Base-by-base conservation (phyloP, 495 filamentous ascomycete species). In the Tirmania nivea region DNA sequence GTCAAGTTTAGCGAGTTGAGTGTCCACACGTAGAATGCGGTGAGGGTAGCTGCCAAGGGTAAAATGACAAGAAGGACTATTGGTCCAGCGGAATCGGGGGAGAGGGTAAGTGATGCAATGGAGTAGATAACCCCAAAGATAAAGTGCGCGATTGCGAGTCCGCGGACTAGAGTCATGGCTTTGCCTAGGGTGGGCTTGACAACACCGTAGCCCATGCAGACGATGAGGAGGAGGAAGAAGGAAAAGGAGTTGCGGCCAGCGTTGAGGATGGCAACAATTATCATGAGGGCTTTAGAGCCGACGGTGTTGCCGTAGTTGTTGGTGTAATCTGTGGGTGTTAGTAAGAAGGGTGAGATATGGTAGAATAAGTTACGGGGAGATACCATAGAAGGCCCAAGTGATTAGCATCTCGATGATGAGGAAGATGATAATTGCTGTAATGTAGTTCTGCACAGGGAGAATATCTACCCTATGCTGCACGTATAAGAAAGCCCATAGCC, bases 141-240 rank as follows among this genome's bases (percentile, higher is more conserved):
- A 59, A 99, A 99, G 68, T 99, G 90, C 2, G 77, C 79, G 57
- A 86, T 79, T 48, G 92, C 92, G 8, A 97, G 75, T 60, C 80
- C 80, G n/a, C 90, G 81, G 51, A 94, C 87, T 60, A 84, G 89
- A 56, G 87, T 76, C 90, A 99, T 99, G 2, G 86, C 86, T 57
- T 81, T 79, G 53, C 90, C 90, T 3, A 99, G 73, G n/a, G 78
- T 84, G 7, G 57, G 61, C 66, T 95, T 95, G 56, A 96, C 90
- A 20, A 99, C 90, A 61, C 90, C 90, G 59, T 99, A 99, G 49
- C 90, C 90, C 90, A 99, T 96, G 67, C 90, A 99, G 21, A 96
- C 90, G 55, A 99, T 99, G 31, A 99, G 79, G 0, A 99, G 80
- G 34, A 99, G 75, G 72, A 99, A 96, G 73, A 99, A 99, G 20